Percentiles rank a stretch among this genome's conserved stretches.
Conservation (phyloP, 2,329 filamentous ascomycete genomes). For the Penicillium sp. region DNA sequence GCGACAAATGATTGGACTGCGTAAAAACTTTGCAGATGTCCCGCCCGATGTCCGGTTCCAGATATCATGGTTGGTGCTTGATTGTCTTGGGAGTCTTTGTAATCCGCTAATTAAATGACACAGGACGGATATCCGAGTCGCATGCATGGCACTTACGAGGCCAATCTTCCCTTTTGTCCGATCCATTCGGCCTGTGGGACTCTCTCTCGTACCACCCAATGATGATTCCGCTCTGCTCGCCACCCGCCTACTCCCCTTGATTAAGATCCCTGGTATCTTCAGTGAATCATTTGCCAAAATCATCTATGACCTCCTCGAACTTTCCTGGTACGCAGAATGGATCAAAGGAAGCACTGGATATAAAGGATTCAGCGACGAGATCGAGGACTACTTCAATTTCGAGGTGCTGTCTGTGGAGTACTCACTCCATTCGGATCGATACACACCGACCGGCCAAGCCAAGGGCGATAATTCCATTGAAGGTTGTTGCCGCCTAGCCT, state of each 20-base stretch:
- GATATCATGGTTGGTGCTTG: conserved; percentile 41
- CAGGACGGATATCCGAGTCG: conserved; percentile 47
- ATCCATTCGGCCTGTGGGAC: conserved; percentile 34
- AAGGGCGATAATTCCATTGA: conserved; percentile 44
- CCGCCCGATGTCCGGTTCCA: conserved; percentile 43
- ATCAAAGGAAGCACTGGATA: conserved; percentile 35
- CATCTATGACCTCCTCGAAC: conserved; percentile 41
- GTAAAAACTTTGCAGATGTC: conserved; percentile 43
- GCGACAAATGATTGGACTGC: conserved; percentile 44
- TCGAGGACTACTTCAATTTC: conserved; percentile 45
- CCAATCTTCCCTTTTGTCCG: conserved; percentile 46
- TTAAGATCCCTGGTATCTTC: conserved; percentile 41
- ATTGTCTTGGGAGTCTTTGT: no score
- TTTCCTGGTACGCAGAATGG: conserved; percentile 44
- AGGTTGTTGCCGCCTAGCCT: conserved; percentile 43
- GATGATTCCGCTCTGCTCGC: conserved; percentile 36
- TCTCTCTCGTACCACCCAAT: conserved; percentile 35
- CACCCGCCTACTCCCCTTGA: conserved; percentile 37
- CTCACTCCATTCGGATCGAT: conserved; percentile 42
- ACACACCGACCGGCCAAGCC: conserved; percentile 34
- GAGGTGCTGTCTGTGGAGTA: conserved; percentile 46
- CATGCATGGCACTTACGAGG: conserved; percentile 43
- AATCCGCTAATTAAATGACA: conserved; percentile 5
- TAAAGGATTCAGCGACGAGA: conserved; percentile 39
- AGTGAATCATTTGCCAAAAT: conserved; percentile 33